Evolutionary conservation across 805 yeast genomes (phyloP).

Genomic region (Nakazawaea wyomingensis): DNA sequence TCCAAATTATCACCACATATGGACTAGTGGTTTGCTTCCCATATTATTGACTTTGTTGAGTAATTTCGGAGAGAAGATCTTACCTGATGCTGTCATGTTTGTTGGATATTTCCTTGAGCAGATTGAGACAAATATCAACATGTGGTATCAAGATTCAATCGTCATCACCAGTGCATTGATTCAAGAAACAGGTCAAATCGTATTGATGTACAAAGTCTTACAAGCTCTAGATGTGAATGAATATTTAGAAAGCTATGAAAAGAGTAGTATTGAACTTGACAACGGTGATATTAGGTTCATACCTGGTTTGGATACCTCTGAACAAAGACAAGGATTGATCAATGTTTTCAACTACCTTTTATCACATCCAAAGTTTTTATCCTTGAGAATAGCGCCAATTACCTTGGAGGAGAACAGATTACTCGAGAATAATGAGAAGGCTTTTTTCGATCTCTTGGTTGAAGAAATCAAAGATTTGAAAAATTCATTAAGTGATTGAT

Average conservation of each 20-base stretch:
- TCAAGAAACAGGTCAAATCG: constrained; percentile 65
- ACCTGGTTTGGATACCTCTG: constrained; percentile 59
- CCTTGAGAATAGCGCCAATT: constrained; percentile 61
- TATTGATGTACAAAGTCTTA: constrained; percentile 57
- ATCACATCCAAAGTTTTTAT: constrained; percentile 81
- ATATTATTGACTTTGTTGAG: constrained; percentile 55
- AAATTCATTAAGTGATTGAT: constrained; percentile 28
- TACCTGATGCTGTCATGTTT: constrained; percentile 64
- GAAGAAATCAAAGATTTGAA: constrained; percentile 50
- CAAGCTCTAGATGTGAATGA: constrained; percentile 47
- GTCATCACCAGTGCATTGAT: constrained; percentile 42
- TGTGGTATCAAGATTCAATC: constrained; percentile 63
- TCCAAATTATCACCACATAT: constrained; percentile 60
- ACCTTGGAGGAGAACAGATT: constrained; percentile 59
- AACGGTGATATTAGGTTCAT: constrained; percentile 21
- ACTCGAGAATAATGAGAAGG: constrained; percentile 42
- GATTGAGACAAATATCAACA: constrained; percentile 52
- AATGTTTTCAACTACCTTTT: constrained; percentile 64
- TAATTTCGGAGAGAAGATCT: constrained; percentile 55
- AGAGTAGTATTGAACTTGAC: constrained; percentile 13
- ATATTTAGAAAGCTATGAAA: constrained; percentile 25
- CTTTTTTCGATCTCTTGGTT: constrained; percentile 41
- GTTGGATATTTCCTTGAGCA: constrained; percentile 61
- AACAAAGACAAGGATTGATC: constrained; percentile 54
- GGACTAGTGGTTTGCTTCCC: constrained; percentile 82